phyloP scores from a whole-genome alignment of 2,329 filamentous ascomycete genomes.

The Talaromyces pinophilus region DNA sequence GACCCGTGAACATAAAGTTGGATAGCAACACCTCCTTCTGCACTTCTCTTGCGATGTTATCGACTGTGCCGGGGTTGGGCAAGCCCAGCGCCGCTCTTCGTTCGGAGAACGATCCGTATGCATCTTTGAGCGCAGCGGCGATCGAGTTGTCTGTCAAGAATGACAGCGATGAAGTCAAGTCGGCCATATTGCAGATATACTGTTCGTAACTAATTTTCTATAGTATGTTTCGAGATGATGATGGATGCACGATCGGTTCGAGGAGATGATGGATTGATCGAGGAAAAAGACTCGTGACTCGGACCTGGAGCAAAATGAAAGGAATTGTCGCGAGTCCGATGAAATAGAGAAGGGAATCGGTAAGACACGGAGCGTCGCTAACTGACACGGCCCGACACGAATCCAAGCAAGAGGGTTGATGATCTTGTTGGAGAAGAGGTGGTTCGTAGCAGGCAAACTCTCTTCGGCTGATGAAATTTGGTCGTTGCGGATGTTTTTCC shows the following conservation, averaged over 20 bases:
- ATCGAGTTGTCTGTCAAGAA: conserved; percentile 75
- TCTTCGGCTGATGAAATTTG: conserved; percentile 22
- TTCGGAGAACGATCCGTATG: conserved; percentile 78
- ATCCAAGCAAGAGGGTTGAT: conserved; percentile 14
- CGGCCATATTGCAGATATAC: conserved; percentile 38
- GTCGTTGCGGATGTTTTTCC: conserved; percentile 21
- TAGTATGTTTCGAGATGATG: conserved; percentile 1
- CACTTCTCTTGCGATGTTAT: conserved; percentile 86
- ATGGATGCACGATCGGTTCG: background rate
- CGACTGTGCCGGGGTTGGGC: conserved; percentile 87
- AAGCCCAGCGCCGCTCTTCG: conserved; percentile 85
- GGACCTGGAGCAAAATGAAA: background rate
- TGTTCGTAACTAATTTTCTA: background rate
- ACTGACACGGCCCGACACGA: conserved; percentile 14
- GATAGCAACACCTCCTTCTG: conserved; percentile 94
- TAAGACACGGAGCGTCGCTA: background rate
- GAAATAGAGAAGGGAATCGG: background rate
- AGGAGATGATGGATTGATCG: conserved; percentile 8
- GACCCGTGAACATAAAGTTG: conserved; percentile 94
- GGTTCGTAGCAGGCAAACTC: background rate
- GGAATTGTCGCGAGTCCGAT: background rate
- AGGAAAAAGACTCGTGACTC: conserved; percentile 16
- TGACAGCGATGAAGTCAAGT: conserved; percentile 55
- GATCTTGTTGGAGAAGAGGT: conserved; percentile 9
- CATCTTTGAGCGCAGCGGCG: conserved; percentile 69